Percentiles rank a stretch among this genome's conserved stretches.
phyloP scores from a whole-genome alignment of 164 flowering plant species.

The Vitis amurensis region DNA sequence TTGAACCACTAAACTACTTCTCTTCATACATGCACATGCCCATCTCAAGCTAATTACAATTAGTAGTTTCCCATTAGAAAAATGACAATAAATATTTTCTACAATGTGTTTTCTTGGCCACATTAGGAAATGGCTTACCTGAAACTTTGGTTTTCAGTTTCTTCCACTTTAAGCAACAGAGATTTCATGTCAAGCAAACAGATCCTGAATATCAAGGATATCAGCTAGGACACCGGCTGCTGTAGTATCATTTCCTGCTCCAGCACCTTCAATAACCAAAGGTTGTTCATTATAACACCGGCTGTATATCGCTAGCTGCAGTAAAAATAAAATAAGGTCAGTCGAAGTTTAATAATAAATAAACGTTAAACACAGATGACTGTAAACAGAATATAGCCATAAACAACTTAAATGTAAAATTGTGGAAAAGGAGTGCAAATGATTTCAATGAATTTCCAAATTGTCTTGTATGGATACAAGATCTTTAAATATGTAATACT shows the following conservation, averaged over 20 bases:
- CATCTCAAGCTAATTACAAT: no score
- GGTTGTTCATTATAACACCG: slow-evolving; percentile 69
- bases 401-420: background rate
- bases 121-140: background rate
- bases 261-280: slow-evolving; percentile 91
- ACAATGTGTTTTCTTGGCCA: no score
- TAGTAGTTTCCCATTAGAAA: no score
- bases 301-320: slow-evolving; percentile 80
- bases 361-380: background rate
- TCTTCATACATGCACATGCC: no score
- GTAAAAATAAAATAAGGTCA: background rate
- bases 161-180: background rate
- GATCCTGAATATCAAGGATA: slow-evolving; percentile 78
- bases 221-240: slow-evolving; percentile 97
- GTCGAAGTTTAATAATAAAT: background rate
- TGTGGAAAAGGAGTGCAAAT: background rate
- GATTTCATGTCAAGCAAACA: slow-evolving; percentile 41
- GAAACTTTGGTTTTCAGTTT: no score
- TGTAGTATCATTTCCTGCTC: slow-evolving; percentile 92
- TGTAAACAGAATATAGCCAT: background rate
- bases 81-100: no score
- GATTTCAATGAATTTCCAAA: background rate
- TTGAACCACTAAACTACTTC: no score
- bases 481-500: background rate
- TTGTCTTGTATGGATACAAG: background rate